Evolutionary conservation across 768 basidiomycete species (phyloP), one percentile per base, ranked within the genome.

Genomic region (Boletus sp.): DNA sequence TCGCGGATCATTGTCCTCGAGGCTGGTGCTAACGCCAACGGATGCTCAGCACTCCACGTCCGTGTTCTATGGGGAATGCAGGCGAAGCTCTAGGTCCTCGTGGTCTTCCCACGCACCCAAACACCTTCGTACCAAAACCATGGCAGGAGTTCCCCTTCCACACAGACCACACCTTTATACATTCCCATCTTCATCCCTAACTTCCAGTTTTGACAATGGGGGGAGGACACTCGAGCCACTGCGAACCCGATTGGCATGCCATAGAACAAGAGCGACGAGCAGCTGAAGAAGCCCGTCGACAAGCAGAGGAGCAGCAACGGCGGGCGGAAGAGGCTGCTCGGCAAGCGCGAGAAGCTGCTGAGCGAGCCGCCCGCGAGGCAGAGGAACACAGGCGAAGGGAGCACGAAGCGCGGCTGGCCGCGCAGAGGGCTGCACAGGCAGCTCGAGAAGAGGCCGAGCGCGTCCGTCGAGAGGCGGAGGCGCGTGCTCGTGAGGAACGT

Each of bases 361-460:
- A 68, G 42, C 64, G 54, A n/a, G 64, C 64, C 2, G 54, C 56
- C 3, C 68, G 68, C 9, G 61, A 69, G 41, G 58, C 50, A 3
- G 63, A 68, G 47, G 63, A 58, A 41, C 64, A 46, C 46, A 55
- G 64, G n/a, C 44, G 8, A 17, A 47, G 60, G 28, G 66, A 64
- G 9, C 7, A 10, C 0, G 64, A 64, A 46, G 66, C 64, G 1
- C 55, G 59, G 7, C 56, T 60, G 14, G 68, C 61, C 1, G 60
- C 57, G 5, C 59, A 70, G 47, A 47, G 66, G 47, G 68, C 67
- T 7, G 71, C 64, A 17, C 53, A 55, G 41, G 64, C 53, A 18
- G 71, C 67, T 48, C 36, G 59, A 4, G 59, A 53, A 10, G 70
- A 70, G 48, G 67, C 59, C 3, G 59, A 67, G 20, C 67, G 69